Evolutionary conservation across 106 monocot species (phyloP), one percentile per base, ranked within the genome.

Genomic region (Allium fistulosum): DNA sequence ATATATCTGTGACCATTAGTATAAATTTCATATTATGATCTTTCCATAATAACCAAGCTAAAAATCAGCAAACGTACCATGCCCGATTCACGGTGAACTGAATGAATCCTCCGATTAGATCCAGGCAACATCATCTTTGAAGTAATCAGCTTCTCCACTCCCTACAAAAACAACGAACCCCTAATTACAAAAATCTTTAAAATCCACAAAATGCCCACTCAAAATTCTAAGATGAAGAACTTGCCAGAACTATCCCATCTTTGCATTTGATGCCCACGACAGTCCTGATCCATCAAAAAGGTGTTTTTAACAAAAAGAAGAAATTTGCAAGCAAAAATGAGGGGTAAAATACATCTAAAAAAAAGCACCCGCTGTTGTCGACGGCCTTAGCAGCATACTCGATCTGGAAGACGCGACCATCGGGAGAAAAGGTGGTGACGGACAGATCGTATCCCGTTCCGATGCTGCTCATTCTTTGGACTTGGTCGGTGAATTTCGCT

Each of bases 391-490:
- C 87, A 61, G 94, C 87, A 74, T 95, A 95, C 88, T 95, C 94
- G 81, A 95, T 88, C 88, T 95, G 94, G 80, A 95, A 95, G 68
- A 95, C 91, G 37, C 94, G 77, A 11, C 94, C 94, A 58, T 95
- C 94, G 58, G 94, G 94, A 26, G 94, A 95, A 85, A 88, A 95
- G 52, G 94, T 95, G 27, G 94, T 95, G 61, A 95, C 94, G 37
- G 94, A 95, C 53, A 95, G 82, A 83, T 95, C 94, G 79, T 95
- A 95, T 8, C 94, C 94, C 65, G 94, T 95, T 11, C 94, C 94
- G 65, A 95, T 95, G 85, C 90, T 95, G 77, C 91, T 95, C 94
- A 95, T 94, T 17, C 22, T 59, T 59, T 55, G 11, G 13, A 15
- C 53, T 55, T 55, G 10, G 4, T 55, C 37, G 5, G 37, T 37